A percentile compares a stretch with the other conserved stretches of the same genome.
Evolutionary conservation across 345 rosid species (phyloP).

Genomic region (Noccaea bulbosa): DNA sequence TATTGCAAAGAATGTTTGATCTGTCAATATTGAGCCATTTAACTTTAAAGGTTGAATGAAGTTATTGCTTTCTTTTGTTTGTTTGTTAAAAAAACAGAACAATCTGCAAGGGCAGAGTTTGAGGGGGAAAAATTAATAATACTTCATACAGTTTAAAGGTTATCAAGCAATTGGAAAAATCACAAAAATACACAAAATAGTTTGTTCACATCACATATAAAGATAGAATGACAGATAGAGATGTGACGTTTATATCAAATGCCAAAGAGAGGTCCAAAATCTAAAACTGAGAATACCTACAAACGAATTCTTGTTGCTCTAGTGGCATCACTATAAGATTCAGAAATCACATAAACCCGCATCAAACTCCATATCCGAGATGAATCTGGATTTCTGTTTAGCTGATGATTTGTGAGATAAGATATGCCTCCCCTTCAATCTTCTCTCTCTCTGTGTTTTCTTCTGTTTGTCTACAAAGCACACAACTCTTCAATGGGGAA

Average conservation of each 20-base stretch:
- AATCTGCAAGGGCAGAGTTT: no score
- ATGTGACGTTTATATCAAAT: conserved; percentile 3
- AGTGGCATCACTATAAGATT: conserved; percentile 19
- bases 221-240: no score
- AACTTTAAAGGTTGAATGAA: no score
- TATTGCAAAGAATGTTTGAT: no score
- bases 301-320: conserved; percentile 2
- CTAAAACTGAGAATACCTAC: conserved; percentile 17
- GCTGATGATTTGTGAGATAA: neutral
- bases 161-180: neutral
- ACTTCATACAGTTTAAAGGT: no score
- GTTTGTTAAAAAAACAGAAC: no score
- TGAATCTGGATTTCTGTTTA: conserved; percentile 14
- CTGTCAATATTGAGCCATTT: no score
- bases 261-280: conserved; percentile 8
- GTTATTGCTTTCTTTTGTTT: no score
- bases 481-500: conserved; percentile 25
- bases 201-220: neutral
- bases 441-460: neutral
- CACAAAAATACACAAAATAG: neutral
- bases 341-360: neutral
- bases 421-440: neutral
- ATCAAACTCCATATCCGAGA: neutral
- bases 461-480: conserved; percentile 1
- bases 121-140: no score